phyloP scores from a whole-genome alignment of 2,329 filamentous ascomycete species.

The Neurospora crassa region DNA sequence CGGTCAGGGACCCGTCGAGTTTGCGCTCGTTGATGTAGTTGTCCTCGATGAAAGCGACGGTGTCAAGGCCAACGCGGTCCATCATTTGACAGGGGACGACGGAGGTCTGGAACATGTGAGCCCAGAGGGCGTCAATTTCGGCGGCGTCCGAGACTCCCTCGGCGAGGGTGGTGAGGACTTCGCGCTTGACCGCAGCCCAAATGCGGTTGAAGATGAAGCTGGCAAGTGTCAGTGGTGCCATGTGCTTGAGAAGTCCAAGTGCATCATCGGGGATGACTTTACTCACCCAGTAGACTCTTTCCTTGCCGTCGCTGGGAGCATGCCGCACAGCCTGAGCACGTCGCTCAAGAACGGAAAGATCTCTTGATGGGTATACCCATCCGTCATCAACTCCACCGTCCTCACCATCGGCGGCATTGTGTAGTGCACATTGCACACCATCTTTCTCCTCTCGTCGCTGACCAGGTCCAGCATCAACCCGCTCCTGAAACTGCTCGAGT shows the following conservation, averaged over 20 bases:
- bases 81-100: constrained; percentile 27
- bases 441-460: constrained; percentile 22
- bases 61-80: constrained; percentile 42
- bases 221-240: neutral
- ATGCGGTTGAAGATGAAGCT: constrained; percentile 27
- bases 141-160: constrained; percentile 37
- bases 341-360: constrained; percentile 36
- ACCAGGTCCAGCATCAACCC: constrained; percentile 37
- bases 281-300: constrained; percentile 36
- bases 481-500: constrained; percentile 41
- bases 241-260: no score
- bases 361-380: constrained; percentile 30
- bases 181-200: constrained; percentile 47
- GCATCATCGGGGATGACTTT: no score
- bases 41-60: constrained; percentile 41
- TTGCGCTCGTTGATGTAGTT: constrained; percentile 41
- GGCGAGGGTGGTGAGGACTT: constrained; percentile 35
- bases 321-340: constrained; percentile 27
- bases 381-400: constrained; percentile 44
- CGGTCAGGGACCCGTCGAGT: constrained; percentile 27
- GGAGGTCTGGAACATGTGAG: constrained; percentile 26
- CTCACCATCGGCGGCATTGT: constrained; percentile 35
- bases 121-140: constrained; percentile 38
- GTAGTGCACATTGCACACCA: constrained; percentile 41
- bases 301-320: constrained; percentile 29